Evolutionary conservation across 2,329 filamentous ascomycete species (phyloP).

Genomic region (Penicillium sp.): DNA sequence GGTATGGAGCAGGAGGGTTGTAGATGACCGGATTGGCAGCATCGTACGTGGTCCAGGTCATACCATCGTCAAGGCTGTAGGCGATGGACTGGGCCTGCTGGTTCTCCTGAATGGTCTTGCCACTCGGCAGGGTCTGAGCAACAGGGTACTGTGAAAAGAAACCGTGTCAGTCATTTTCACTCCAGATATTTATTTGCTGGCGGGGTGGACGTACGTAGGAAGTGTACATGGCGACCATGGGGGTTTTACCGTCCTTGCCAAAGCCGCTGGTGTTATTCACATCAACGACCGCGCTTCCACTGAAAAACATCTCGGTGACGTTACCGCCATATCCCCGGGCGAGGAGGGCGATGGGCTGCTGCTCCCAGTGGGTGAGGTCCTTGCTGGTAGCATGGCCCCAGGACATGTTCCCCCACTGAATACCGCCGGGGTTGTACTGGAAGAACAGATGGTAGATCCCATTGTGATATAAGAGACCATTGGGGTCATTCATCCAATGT

Average conservation of each 20-base stretch:
- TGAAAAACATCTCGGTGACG: conserved; percentile 49
- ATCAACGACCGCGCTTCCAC: neutral
- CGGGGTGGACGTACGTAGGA: neutral
- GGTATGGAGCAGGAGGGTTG: conserved; percentile 8
- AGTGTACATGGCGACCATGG: neutral
- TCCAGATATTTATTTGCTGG: neutral
- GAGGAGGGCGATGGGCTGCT: conserved; percentile 62
- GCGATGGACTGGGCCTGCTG: conserved; percentile 61
- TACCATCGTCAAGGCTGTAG: conserved; percentile 63
- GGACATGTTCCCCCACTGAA: neutral
- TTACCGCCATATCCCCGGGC: conserved; percentile 46
- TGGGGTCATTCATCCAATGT: neutral
- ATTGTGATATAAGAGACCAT: neutral
- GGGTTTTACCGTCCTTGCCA: neutral
- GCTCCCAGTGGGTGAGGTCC: conserved; percentile 59
- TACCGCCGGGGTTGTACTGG: neutral
- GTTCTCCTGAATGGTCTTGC: conserved; percentile 18
- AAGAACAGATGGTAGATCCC: neutral
- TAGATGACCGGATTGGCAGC: neutral
- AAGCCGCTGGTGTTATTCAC: neutral
- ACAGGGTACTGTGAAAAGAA: conserved; percentile 19
- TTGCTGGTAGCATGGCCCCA: conserved; percentile 9
- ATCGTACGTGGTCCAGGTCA: conserved; percentile 41
- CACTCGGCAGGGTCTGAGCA: conserved; percentile 24
- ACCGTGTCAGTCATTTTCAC: neutral